These are phyloP conservation scores for Epichloe baconii DNA, from an alignment of 2,329 filamentous ascomycete genomes.

Conservation along the genomic window DNA sequence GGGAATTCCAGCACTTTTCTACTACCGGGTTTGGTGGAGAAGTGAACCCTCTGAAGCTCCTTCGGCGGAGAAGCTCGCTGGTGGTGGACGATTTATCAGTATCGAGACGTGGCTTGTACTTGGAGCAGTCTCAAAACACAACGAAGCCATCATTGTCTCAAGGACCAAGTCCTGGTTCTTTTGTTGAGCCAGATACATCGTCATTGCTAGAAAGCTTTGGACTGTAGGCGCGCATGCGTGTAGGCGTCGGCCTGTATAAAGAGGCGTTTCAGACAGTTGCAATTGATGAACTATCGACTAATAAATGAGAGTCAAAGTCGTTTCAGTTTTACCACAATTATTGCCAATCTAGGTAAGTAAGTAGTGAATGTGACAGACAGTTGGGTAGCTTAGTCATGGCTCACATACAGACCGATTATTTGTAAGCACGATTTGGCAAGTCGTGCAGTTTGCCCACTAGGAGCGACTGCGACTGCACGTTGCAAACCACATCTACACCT, in stretches of 20 bases:
- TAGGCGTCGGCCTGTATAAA: too few relatives aligned
- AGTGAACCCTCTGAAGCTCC: conserved; percentile 52
- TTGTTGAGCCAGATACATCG: conserved; percentile 83
- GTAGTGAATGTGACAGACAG: too few relatives aligned
- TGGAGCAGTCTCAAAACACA: conserved; percentile 6
- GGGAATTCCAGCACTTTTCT: conserved; percentile 58
- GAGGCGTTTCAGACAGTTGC: too few relatives aligned
- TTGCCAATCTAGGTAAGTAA: too few relatives aligned
- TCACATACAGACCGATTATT: not conserved
- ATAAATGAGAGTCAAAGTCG: too few relatives aligned
- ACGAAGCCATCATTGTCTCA: conserved; percentile 21
- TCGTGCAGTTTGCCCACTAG: not conserved
- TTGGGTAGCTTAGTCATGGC: not conserved
- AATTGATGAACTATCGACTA: too few relatives aligned
- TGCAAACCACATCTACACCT: not conserved
- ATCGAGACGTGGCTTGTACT: conserved; percentile 26
- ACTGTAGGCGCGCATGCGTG: conserved; percentile 38
- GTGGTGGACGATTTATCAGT: conserved; percentile 63
- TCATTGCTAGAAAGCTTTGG: conserved; percentile 89
- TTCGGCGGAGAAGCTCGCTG: conserved; percentile 60
- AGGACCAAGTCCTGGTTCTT: conserved; percentile 63
- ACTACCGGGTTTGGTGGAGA: conserved; percentile 28
- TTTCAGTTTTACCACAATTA: too few relatives aligned
- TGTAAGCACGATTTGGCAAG: not conserved
- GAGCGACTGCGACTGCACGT: not conserved